Percentiles rank a stretch among this genome's conserved stretches.
phyloP scores from a whole-genome alignment of 2,329 filamentous ascomycete genomes.

The Macrophomina pseudophaseolina region DNA sequence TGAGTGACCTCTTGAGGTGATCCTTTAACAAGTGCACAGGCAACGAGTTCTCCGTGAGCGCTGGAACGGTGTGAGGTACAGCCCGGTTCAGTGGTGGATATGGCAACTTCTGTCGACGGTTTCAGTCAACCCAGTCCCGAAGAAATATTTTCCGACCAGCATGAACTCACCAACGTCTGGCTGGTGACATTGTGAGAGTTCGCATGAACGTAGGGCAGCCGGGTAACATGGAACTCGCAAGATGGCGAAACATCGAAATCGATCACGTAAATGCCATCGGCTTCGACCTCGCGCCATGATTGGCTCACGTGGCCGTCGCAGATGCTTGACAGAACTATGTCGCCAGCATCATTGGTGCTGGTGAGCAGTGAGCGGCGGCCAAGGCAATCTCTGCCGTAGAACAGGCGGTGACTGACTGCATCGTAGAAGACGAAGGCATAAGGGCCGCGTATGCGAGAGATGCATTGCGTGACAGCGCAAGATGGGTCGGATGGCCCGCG shows the following conservation, averaged over 20 bases:
- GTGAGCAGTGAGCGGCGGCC: conserved; percentile 81
- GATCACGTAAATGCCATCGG: conserved; percentile 78
- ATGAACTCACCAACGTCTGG: conserved; percentile 7
- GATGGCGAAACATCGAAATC: conserved; percentile 50
- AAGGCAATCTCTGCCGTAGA: conserved; percentile 85
- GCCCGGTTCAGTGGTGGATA: conserved; percentile 16
- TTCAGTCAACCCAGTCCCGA: neutral
- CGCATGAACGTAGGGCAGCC: conserved; percentile 12
- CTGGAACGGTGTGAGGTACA: neutral
- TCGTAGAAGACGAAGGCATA: conserved; percentile 91
- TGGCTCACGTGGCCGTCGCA: conserved; percentile 54
- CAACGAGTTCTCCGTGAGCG: conserved; percentile 19
- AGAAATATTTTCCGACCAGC: neutral
- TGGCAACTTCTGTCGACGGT: conserved; percentile 8
- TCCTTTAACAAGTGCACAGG: conserved; percentile 48
- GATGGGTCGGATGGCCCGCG: neutral
- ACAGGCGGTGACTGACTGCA: conserved; percentile 64
- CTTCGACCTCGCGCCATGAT: conserved; percentile 79
- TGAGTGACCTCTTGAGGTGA: conserved; percentile 20
- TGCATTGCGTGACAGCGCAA: conserved; percentile 31
- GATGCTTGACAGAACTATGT: conserved; percentile 72
- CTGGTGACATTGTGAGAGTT: too few species aligned
- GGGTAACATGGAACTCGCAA: neutral
- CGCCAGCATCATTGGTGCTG: conserved; percentile 54
- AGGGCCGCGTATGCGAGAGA: conserved; percentile 63